phyloP scores from a whole-genome alignment of 2,329 filamentous ascomycete genomes.

The Samsoniella hepiali region DNA sequence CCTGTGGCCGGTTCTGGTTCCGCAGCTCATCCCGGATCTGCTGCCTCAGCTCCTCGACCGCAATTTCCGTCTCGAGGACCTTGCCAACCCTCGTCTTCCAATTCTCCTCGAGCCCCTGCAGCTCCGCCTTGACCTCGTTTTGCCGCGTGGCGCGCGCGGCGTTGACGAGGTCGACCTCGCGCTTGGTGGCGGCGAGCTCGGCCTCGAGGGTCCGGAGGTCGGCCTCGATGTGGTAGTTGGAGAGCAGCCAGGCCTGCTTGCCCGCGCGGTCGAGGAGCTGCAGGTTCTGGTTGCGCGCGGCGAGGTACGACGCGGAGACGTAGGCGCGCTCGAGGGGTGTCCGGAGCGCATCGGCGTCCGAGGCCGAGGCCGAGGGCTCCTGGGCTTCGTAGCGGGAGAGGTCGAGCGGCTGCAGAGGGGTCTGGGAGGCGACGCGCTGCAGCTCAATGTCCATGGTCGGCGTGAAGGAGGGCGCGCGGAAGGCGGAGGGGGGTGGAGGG shows the following conservation, averaged over 20 bases:
- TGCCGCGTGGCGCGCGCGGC: slow-evolving; percentile 66
- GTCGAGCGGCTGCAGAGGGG: slow-evolving; percentile 59
- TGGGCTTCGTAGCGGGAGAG: slow-evolving; percentile 78
- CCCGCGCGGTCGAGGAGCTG: slow-evolving; percentile 75
- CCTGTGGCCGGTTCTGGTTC: slow-evolving; percentile 19
- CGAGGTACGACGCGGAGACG: slow-evolving; percentile 50
- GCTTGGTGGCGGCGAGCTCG: slow-evolving; percentile 66
- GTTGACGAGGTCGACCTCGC: slow-evolving; percentile 71
- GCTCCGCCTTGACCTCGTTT: slow-evolving; percentile 67
- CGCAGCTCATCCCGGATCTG: slow-evolving; percentile 64
- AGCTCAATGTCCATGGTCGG: slow-evolving; percentile 67
- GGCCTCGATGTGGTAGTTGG: slow-evolving; percentile 76
- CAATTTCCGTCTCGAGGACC: slow-evolving; percentile 83
- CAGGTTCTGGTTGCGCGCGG: slow-evolving; percentile 54
- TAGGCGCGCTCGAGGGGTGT: slow-evolving; percentile 57
- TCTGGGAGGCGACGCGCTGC: slow-evolving; percentile 52
- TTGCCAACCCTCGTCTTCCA: slow-evolving; percentile 78
- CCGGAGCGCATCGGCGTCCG: slow-evolving; percentile 47
- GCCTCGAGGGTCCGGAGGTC: slow-evolving; percentile 63
- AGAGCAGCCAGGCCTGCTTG: slow-evolving; percentile 87
- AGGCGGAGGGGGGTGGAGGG: slow-evolving; percentile 48
- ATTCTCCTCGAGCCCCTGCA: slow-evolving; percentile 68
- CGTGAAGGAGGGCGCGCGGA: slow-evolving; percentile 58
- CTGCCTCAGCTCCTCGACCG: slow-evolving; percentile 66
- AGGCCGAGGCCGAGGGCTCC: slow-evolving; percentile 43